Base-by-base conservation (phyloP, 345 rosid species). In the Linum tenue region DNA sequence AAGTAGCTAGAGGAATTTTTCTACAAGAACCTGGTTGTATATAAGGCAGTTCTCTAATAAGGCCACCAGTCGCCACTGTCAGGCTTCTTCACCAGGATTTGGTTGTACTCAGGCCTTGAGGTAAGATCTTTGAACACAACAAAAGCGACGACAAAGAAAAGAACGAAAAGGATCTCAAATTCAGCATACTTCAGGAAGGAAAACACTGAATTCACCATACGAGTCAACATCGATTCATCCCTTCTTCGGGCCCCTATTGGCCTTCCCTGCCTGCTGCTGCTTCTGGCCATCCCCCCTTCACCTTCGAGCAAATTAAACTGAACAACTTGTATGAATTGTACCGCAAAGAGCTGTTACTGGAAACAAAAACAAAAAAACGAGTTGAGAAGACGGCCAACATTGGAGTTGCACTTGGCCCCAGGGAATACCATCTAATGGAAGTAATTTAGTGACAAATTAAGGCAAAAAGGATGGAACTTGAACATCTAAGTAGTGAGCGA, bases 41-140 rank as follows among this genome's bases (percentile, higher is more conserved):
- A 5, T 56, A 12, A 12, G 1, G 37, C 16, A 12, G 39, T 48
- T 42, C 56, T n/a, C 75, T 80, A 81, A 62, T 68, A 74, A 56
- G 85, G 81, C 85, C 81, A 83, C 71, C 64, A 69, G 59, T 83
- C 82, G 15, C 43, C 2, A 36, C 84, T 87, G 5, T 82, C 92
- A 1, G 84, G 89, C 83, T 81, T 86, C 85, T 83, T 86, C 35
- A 80, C 84, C 15, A 86, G 86, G 53, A 88, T 71, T 68, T 81
- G 88, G 67, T 80, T 83, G 77, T 83, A 84, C 74, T 83, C 86
- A 12, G 48, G 48, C 37, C 55, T 56, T 72, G 81, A 69, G 53
- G 82, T 84, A 58, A 88, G 85, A 77, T 84, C 79, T 78, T 85
- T 85, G 86, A 85, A 85, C 75, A 84, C 36, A 65, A 85, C 41